Conservation (phyloP, 768 basidiomycete species). For the Phanerochaete carnosa region DNA sequence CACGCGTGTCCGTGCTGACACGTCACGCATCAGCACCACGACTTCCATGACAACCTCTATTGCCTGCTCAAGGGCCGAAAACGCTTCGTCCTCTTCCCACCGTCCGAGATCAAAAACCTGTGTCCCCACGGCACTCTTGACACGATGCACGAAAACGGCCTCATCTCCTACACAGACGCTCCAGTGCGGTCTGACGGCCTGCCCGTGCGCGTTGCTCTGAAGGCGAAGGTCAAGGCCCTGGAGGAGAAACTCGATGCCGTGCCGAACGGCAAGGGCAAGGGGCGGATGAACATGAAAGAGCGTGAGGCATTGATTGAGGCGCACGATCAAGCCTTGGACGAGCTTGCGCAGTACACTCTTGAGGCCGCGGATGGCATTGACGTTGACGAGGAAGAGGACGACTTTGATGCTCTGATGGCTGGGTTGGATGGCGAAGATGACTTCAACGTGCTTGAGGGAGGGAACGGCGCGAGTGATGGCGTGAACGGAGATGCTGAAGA, state of each 20-base stretch:
- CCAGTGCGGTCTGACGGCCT: conserved; percentile 27
- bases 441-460: conserved; percentile 10
- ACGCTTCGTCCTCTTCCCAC: conserved; percentile 30
- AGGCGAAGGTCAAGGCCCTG: conserved; percentile 21
- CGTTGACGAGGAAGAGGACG: conserved; percentile 22
- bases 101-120: conserved; percentile 20
- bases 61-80: conserved; percentile 26
- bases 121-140: conserved; percentile 24
- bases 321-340: conserved; percentile 23
- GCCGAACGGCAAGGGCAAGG: conserved; percentile 20
- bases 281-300: conserved; percentile 16
- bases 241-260: conserved; percentile 19
- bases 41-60: conserved; percentile 33
- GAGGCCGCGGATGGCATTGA: conserved; percentile 16
- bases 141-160: conserved; percentile 24
- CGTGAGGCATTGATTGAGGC: conserved; percentile 16
- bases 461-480: not conserved
- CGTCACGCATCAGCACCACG: conserved; percentile 22
- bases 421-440: conserved; percentile 14
- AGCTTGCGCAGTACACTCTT: conserved; percentile 19
- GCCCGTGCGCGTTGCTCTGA: conserved; percentile 18
- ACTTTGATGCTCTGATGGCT: conserved; percentile 26
- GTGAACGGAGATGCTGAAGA: conserved; percentile 3
- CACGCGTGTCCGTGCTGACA: not conserved
- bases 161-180: conserved; percentile 26